Conservation (phyloP, 495 filamentous ascomycete species). For the Neurospora terricola region DNA sequence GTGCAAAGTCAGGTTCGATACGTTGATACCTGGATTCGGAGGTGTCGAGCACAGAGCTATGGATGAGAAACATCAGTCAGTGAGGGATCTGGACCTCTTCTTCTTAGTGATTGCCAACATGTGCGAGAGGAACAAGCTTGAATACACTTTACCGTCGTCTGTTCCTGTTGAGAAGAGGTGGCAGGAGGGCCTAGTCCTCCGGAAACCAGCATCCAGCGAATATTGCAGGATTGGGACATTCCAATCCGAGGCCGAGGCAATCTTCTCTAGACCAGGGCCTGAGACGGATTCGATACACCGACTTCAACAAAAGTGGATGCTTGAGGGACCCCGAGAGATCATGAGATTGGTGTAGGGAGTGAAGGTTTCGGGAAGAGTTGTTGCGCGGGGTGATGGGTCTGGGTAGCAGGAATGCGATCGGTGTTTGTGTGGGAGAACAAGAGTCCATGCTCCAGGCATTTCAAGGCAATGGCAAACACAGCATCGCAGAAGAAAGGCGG, state of each 20-base stretch:
- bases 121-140: neutral
- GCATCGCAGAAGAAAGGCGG: neutral
- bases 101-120: neutral
- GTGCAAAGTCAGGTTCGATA: neutral
- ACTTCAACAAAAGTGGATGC: neutral
- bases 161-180: neutral
- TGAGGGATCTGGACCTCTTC: neutral
- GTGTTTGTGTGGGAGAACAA: neutral
- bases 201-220: neutral
- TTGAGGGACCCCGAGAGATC: neutral
- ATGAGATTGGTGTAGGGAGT: neutral
- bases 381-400: neutral
- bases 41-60: neutral
- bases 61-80: neutral
- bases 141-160: neutral
- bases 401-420: neutral
- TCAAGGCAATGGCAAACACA: neutral
- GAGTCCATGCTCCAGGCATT: neutral
- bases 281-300: neutral
- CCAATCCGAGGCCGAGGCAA: neutral
- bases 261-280: neutral
- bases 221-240: neutral
- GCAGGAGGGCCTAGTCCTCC: neutral
- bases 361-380: neutral
- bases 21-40: neutral